Conservation (phyloP, 345 rosid genomes). For the Populus tremula region DNA sequence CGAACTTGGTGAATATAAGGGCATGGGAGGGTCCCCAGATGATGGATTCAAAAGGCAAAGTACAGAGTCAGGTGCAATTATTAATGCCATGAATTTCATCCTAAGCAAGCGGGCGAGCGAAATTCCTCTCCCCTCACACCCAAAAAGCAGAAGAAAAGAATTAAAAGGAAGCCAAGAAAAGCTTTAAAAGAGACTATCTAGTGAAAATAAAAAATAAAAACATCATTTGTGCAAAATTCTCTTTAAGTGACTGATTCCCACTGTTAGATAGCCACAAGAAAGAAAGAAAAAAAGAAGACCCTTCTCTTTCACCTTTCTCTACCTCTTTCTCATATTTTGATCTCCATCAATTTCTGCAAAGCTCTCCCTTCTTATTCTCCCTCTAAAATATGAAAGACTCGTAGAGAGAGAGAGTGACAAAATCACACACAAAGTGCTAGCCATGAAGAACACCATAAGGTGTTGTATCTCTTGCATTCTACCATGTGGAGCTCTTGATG, state of each 20-base stretch:
- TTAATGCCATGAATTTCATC: slow-evolving; percentile 69
- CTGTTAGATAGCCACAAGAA: slow-evolving; percentile 4
- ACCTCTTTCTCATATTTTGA: slow-evolving; percentile 3
- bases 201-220: slow-evolving; percentile 12
- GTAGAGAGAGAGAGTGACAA: not conserved
- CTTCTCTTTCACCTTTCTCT: slow-evolving; percentile 8
- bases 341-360: not conserved
- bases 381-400: slow-evolving; percentile 3
- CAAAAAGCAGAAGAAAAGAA: not conserved
- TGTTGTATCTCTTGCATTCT: slow-evolving; percentile 97
- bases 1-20: slow-evolving; percentile 30
- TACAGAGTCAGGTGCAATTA: slow-evolving; percentile 70
- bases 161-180: not conserved
- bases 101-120: slow-evolving; percentile 29
- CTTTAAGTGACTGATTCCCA: slow-evolving; percentile 31
- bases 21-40: slow-evolving; percentile 45
- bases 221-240: slow-evolving; percentile 15
- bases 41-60: slow-evolving; percentile 72
- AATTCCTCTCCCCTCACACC: slow-evolving; percentile 7
- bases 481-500: slow-evolving; percentile 95
- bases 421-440: not conserved
- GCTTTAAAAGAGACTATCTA: not conserved
- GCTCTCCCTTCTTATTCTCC: slow-evolving; percentile 15
- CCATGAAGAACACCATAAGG: slow-evolving; percentile 82
- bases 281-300: slow-evolving; percentile 10